Conservation (phyloP, 2,329 filamentous ascomycete species). For the Penicillium sp. region DNA sequence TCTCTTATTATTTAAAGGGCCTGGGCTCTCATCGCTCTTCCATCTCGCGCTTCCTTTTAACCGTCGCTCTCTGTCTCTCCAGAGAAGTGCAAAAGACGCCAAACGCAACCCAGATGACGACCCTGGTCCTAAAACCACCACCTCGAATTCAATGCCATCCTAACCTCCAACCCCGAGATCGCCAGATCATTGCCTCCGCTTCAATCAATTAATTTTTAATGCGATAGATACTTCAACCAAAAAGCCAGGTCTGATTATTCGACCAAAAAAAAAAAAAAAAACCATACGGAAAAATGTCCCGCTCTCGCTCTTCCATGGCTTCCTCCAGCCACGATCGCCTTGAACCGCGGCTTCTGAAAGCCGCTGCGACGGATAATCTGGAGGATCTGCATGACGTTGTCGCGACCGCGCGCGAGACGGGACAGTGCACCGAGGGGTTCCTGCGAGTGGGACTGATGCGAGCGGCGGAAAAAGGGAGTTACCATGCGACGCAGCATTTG, state of each 20-base stretch:
- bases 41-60: neutral
- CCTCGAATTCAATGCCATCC: neutral
- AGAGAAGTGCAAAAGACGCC: neutral
- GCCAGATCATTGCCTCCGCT: neutral
- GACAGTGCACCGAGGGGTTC: slow-evolving; percentile 44
- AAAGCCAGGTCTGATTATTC: neutral
- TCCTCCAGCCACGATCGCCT: slow-evolving; percentile 45
- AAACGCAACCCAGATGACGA: neutral
- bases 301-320: slow-evolving; percentile 38
- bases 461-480: slow-evolving; percentile 44
- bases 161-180: neutral
- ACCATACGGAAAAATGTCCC: slow-evolving; percentile 23
- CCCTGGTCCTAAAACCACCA: neutral
- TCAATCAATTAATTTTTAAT: neutral
- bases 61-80: neutral
- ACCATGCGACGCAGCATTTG: slow-evolving; percentile 39
- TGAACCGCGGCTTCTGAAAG: slow-evolving; percentile 48
- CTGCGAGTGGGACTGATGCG: slow-evolving; percentile 47
- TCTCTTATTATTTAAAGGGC: neutral
- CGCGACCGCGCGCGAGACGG: slow-evolving; percentile 38
- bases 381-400: slow-evolving; percentile 39
- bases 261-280: neutral
- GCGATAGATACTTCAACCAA: neutral
- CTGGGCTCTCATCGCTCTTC: neutral
- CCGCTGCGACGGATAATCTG: slow-evolving; percentile 44